Percentiles rank a stretch among this genome's conserved stretches.
Evolutionary conservation across 768 basidiomycete genomes (phyloP).

Genomic region (Phylloporus rhodoxanthus): DNA sequence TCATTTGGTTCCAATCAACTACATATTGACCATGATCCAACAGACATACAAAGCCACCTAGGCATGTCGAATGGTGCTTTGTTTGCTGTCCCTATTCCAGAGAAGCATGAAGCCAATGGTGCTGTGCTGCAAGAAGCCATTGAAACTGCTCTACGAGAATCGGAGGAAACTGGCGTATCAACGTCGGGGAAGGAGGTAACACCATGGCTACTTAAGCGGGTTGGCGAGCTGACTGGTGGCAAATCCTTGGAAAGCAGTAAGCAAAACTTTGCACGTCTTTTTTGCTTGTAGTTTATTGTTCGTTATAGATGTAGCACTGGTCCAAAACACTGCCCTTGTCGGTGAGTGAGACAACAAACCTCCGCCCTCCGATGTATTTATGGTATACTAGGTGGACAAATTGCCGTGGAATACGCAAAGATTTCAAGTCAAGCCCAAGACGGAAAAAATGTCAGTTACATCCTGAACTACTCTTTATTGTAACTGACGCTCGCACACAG

Average conservation of each 20-base stretch:
- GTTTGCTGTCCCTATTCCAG: conserved; percentile 88
- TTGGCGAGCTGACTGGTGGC: conserved; percentile 75
- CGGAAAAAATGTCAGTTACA: conserved; percentile 16
- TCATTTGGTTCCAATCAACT: background rate
- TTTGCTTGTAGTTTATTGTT: conserved; percentile 1
- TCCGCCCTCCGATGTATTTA: background rate
- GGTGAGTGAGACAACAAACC: conserved; percentile 42
- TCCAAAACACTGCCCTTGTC: conserved; percentile 81
- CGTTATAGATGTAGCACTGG: conserved; percentile 70
- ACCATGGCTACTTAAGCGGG: conserved; percentile 85
- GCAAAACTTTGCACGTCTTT: conserved; percentile 19
- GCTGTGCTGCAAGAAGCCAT: conserved; percentile 67
- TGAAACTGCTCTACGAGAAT: conserved; percentile 79
- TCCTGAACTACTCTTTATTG: background rate
- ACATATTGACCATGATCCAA: background rate
- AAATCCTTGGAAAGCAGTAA: conserved; percentile 66
- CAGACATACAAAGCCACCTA: conserved; percentile 68
- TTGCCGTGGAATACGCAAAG: conserved; percentile 70
- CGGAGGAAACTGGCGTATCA: conserved; percentile 73
- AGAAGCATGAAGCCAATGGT: conserved; percentile 62
- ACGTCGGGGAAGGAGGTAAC: conserved; percentile 86
- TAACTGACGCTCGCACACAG: conserved; percentile 9
- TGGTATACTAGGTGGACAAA: conserved; percentile 55
- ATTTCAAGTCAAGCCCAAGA: conserved; percentile 29
- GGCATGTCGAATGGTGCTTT: conserved; percentile 72